These are phyloP conservation scores for Cyclotella baltica DNA, from an alignment of 108 stramenopile genomes.

Conservation along the genomic window DNA sequence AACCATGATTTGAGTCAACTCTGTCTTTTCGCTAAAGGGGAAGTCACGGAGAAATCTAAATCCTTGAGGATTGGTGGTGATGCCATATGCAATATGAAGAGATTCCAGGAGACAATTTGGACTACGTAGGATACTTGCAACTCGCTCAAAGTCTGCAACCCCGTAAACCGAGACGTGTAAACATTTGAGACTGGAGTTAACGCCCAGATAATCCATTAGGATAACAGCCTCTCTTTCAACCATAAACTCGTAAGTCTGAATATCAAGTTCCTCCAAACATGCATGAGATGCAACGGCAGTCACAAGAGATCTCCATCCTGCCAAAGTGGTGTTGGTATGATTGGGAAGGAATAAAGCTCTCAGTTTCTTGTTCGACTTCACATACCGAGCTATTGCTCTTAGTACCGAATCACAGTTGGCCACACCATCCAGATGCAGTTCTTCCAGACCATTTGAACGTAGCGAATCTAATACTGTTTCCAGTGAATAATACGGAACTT, in stretches of 20 bases:
- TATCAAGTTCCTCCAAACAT: not conserved
- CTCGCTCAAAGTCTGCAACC: not conserved
- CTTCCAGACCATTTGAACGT: not conserved
- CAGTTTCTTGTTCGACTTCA: not conserved
- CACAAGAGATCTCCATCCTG: not conserved
- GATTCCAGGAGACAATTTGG: not conserved
- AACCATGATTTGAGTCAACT: not conserved
- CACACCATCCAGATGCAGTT: not conserved
- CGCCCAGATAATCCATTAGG: not conserved
- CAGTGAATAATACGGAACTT: not conserved
- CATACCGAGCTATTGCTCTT: not conserved
- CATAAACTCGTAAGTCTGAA: no score
- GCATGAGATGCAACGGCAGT: not conserved
- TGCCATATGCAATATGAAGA: not conserved
- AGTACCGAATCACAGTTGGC: not conserved
- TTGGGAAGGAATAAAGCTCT: not conserved
- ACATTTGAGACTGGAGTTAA: not conserved
- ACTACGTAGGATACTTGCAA: not conserved
- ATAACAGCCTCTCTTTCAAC: not conserved
- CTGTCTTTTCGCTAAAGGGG: not conserved
- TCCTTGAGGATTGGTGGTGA: not conserved
- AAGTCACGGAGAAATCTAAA: not conserved
- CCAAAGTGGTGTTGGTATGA: not conserved
- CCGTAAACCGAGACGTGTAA: not conserved
- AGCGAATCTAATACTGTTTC: not conserved